Base-by-base conservation (phyloP, 2,329 filamentous ascomycete species). In the Monosporascus sp. region DNA sequence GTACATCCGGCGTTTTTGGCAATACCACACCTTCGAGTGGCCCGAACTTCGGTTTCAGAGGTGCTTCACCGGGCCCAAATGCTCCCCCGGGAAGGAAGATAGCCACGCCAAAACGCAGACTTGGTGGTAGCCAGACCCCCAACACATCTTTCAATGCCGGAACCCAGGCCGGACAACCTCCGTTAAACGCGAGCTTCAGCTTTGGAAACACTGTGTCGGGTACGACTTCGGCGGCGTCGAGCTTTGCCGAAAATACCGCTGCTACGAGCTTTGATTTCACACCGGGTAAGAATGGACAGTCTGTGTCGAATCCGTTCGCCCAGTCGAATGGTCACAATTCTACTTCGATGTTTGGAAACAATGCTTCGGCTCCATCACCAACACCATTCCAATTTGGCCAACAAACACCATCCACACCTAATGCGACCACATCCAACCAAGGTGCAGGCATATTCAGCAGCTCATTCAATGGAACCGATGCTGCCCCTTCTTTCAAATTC, bases 401-500 rank as follows among this genome's bases (percentile, higher is more conserved):
- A 48, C 59, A 59, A 52, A 51, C 57, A 25, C 56, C 62, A 7
- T 61, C 64, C 17, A 60, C 63, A 3, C 63, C 62, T 15, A 57
- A 59, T 11, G 50, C 57, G 3, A 50, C 61, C 20, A 55, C 65
- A 7, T 37, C 57, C 48, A 54, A 54, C 27, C 62, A 62, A 48
- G 49, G 53, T 44, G 55, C 42, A 31, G 36, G 52, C 20, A 25
- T 66, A 8, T 69, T 69, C 37, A 62, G 61, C 3, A 53, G 50
- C 20, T 53, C 69, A 11, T 56, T 66, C 15, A 60, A 60, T 22
- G 50, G 61, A 62, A 38, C 60, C 60, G 52, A 67, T 58, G 53
- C 64, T 53, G 50, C 61, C 54, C 50, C 64, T 48, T 52, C 55
- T 62, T 53, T 77, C 68, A 76, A 58, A 70, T 78, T 67, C 67